Base-by-base conservation (phyloP, 331 rosid genomes). In the Rosa hybrid region DNA sequence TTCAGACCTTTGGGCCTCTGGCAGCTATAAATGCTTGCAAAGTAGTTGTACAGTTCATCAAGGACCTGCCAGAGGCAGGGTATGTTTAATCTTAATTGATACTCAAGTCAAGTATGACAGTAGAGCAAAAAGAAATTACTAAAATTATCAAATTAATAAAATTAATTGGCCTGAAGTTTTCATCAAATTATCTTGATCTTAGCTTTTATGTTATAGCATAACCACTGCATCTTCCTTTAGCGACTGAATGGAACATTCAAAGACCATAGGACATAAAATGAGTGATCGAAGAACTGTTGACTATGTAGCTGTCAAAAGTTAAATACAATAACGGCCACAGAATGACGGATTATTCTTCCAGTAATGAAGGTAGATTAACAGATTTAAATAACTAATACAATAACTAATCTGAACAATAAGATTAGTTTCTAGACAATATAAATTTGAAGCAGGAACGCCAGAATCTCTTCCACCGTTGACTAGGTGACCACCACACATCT, bases 401-500 rank as follows among this genome's bases (percentile, higher is more conserved):
- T 30, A 7, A 20, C 10, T 25, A 56, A 56, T 56, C 4, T 7
- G 63, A n/a, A 21, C 30, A 59, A 59, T 8, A 8, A 0, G 2
- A 59, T 10, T 59, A 59, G 67, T 59, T 59, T 59, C 13, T 59
- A 59, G 34, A 23, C 67, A 7, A 10, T 4, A 60, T 4, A 23
- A 60, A 60, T 60, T 7, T 21, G 30, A 10, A 21, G 63, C 38
- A 21, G 67, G 67, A 60, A 62, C 4, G 39, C 41, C 41, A 23
- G 7, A 62, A 23, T 62, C 68, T 62, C 8, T 62, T 62, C 68
- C 41, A 62, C 18, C 20, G 39, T 62, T 62, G 68, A 62, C 41
- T 62, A 62, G 68, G 68, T 3, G 68, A 27, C 7, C 16, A 25
- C 98, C 96, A 91, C 67, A 89, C 94, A 72, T 89, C 90, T 1